Conservation (phyloP, 164 flowering plant species). For the Macadamia tetraphylla region DNA sequence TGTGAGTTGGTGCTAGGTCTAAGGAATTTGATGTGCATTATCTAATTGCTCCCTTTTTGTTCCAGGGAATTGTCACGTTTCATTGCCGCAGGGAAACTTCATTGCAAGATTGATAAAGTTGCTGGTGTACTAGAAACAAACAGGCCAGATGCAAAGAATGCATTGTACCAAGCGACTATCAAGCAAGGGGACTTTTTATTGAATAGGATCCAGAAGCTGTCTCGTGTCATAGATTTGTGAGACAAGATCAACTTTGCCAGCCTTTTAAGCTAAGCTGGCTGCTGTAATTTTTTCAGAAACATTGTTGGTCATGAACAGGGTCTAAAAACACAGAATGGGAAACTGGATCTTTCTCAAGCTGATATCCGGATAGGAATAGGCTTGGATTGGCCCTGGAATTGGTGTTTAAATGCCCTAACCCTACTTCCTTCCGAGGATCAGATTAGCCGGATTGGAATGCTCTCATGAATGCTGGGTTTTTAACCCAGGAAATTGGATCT, state of each 20-base stretch:
- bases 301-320: too few species aligned
- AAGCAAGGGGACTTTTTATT: constrained; percentile 94
- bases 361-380: too few species aligned
- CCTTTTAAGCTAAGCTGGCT: too few species aligned
- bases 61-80: constrained; percentile 93
- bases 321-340: too few species aligned
- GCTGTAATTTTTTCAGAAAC: too few species aligned
- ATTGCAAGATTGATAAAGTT: constrained; percentile 96
- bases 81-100: constrained; percentile 96
- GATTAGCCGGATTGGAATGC: too few species aligned
- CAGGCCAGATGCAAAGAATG: constrained; percentile 94
- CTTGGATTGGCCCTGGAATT: too few species aligned
- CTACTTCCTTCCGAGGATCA: too few species aligned
- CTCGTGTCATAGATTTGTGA: constrained; percentile 89
- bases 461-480: too few species aligned
- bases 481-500: too few species aligned
- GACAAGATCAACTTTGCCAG: background rate
- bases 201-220: constrained; percentile 90
- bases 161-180: constrained; percentile 92
- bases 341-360: too few species aligned
- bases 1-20: background rate
- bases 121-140: constrained; percentile 98
- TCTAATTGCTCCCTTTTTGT: background rate
- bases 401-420: too few species aligned
- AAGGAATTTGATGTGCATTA: background rate